Percentiles rank a stretch among this genome's conserved stretches.
phyloP scores from a whole-genome alignment of 768 basidiomycete species.

The Daedalea quercina region DNA sequence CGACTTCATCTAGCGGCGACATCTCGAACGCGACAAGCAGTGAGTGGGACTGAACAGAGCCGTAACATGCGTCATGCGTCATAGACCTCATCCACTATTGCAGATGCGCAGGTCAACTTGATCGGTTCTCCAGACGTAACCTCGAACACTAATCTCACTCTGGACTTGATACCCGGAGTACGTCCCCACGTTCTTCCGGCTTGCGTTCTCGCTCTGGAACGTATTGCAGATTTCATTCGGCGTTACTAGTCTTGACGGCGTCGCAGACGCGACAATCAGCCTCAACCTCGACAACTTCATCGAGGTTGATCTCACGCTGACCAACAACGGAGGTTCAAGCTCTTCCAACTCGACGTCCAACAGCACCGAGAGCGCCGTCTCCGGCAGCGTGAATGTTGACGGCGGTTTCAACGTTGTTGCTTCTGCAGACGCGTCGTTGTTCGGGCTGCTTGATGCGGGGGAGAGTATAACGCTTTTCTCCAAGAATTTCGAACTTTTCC shows the following conservation, averaged over 20 bases:
- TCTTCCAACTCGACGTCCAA: conserved; percentile 6
- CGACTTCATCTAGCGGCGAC: conserved; percentile 14
- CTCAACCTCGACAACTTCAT: conserved; percentile 30
- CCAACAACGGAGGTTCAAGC: background rate
- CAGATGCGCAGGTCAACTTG: conserved; percentile 19
- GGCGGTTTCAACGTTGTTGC: conserved; percentile 15
- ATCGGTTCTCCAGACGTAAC: conserved; percentile 33
- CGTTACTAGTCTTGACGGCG: conserved; percentile 32
- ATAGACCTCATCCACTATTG: background rate
- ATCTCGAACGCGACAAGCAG: conserved; percentile 37
- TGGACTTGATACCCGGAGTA: conserved; percentile 40
- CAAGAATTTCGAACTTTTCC: conserved; percentile 19
- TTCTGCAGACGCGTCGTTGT: conserved; percentile 17
- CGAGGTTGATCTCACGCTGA: conserved; percentile 21
- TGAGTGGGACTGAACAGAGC: conserved; percentile 20
- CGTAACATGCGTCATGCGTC: background rate
- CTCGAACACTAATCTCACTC: conserved; percentile 35
- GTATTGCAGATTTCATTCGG: conserved; percentile 32
- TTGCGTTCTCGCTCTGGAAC: background rate
- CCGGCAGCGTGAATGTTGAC: conserved; percentile 18
- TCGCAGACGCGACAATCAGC: conserved; percentile 33
- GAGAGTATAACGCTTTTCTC: conserved; percentile 14
- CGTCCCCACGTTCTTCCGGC: background rate
- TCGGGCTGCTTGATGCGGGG: conserved; percentile 16
- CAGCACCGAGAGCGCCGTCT: conserved; percentile 3